Base-by-base conservation (phyloP, 805 yeast species). In the Metschnikowia picachoensis region DNA sequence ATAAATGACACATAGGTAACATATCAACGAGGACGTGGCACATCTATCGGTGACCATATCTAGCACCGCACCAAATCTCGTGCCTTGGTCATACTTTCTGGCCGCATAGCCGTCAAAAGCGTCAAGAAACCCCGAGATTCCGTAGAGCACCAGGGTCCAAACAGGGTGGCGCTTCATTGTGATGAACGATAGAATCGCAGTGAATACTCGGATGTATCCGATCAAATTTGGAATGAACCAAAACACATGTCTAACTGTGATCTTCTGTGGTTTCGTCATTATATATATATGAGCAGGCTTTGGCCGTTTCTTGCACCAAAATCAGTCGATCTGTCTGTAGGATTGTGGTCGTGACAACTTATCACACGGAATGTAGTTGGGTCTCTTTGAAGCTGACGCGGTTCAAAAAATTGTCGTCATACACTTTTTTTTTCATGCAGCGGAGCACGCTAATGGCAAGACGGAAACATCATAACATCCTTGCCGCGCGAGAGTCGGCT, bases 11-110 rank as follows among this genome's bases (percentile, higher is more conserved):
- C 94, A 80, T 47, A 94, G 73, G 65, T 79, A 94, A 64, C 95
- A 90, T 56, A 94, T 82, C 59, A 94, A 76, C n/a, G 96, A 85
- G 12, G 95, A 80, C 0, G 99, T 94, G 12, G 99, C 91, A 64
- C 97, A 94, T 61, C 99, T 78, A 65, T 94, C 99, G 15, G 99
- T 92, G 30, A 94, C 97, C 99, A 94, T 94, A 67, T 94, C 99
- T 57, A 94, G 77, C 16, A 95, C 96, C 15, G 99, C 98, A 32
- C 99, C 99, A 56, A 89, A 88, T 55, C 80, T 78, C 30, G 97
- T 87, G 13, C 96, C 85, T 66, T 94, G 99, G 63, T 87, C 80
- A 64, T 76, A 88, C 59, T 77, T 78, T 52, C 99, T 78, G 4
- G 99, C 99, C 47, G 96, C 95, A 45, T 85, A 82, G 4, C 99